Evolutionary conservation across 1,284 basidiomycete species (phyloP), one percentile per base, ranked within the genome.

Genomic region (Chalciporus sp.): DNA sequence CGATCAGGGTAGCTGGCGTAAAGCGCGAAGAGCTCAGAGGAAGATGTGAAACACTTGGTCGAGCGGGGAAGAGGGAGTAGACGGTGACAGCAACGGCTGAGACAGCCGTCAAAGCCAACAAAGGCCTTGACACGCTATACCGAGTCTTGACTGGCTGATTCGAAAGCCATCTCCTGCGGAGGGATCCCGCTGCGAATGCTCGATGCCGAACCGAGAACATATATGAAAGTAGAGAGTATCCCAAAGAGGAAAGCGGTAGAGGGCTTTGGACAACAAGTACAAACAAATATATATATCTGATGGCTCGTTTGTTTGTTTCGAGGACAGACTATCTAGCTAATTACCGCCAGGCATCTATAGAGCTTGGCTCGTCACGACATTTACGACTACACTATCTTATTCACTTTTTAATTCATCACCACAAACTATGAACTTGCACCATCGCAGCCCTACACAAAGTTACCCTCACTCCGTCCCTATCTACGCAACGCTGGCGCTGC

Each of bases 11-110:
- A 9, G 83, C 76, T 16, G 81, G 80, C 0, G 83, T 86, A 65
- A 92, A 94, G 56, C 84, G 78, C 8, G 74, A 72, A 1, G 84
- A 78, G 3, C 82, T 81, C 4, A 90, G 71, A 6, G 78, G 72
- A n/a, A 26, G 66, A n/a, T 70, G 72, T 17, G 76, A 72, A 31
- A 72, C 67, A 41, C 71, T 72, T 20, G 76, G 72, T 35, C 63
- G 58, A 60, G 35, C 80, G 73, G 3, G 80, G 76, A 56, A 80
- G 74, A 57, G 83, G 72, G 52, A 74, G 61, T 81, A 86, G 7
- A 74, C 66, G 1, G 78, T 72, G 33, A 74, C 64, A 4, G 75
- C 67, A 20, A 72, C 67, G 1, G 73, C 67, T 1, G 73, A 73
- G 45, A 75, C 63, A 14, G 73, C 70, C 14, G 65, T 58, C 17